Percentiles rank a stretch among this genome's conserved stretches.
Conservation (phyloP, 169 alveolate genomes). For the Theileria equi region DNA sequence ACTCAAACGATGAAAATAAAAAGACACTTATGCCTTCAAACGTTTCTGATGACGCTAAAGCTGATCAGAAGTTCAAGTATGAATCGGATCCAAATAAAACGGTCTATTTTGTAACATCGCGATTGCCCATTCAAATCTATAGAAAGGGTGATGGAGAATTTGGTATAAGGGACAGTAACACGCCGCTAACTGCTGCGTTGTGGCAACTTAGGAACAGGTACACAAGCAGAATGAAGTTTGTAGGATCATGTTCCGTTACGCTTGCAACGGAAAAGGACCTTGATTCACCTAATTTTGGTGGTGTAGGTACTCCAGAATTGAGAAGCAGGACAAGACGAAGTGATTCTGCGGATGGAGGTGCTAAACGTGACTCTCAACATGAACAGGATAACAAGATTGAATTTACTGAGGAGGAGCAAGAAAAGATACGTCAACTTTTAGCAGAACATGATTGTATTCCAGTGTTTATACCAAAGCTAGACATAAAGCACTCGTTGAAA, state of each 20-base stretch:
- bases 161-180: conserved; percentile 53
- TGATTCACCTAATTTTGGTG: not conserved
- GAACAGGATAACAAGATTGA: not conserved
- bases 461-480: conserved; percentile 39
- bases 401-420: conserved; percentile 47
- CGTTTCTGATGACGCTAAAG: too few relatives aligned
- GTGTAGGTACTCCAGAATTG: not conserved
- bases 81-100: conserved; percentile 35
- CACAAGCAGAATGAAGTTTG: conserved; percentile 45
- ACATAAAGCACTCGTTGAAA: conserved; percentile 9
- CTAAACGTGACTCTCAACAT: not conserved
- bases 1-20: not conserved
- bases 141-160: conserved; percentile 46
- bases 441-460: conserved; percentile 57
- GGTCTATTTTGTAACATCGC: conserved; percentile 54
- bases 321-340: not conserved
- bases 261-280: conserved; percentile 10
- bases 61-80: too few relatives aligned
- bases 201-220: conserved; percentile 49
- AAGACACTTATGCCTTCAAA: not conserved
- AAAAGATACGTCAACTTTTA: conserved; percentile 23
- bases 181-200: conserved; percentile 60
- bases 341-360: not conserved
- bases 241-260: conserved; percentile 48
- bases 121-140: conserved; percentile 57